Conservation (phyloP, 805 yeast genomes). For the Metschnikowia santaceciliae region DNA sequence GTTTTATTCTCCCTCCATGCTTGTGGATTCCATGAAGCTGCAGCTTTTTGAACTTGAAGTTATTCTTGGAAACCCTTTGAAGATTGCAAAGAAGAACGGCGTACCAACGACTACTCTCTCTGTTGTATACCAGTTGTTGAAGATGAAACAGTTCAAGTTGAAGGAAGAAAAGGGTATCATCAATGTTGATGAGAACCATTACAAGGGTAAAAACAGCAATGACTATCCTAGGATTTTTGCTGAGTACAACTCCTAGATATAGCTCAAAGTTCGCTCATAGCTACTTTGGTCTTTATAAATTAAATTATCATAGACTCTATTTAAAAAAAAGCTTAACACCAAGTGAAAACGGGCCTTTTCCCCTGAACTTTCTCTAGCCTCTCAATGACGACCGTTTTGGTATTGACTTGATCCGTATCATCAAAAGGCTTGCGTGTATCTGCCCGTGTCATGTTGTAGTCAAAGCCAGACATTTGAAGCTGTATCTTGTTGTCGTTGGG, state of each 20-base stretch:
- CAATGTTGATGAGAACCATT: constrained; percentile 12
- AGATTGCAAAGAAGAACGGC: constrained; percentile 14
- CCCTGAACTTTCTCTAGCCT: constrained; percentile 51
- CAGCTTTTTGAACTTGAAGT: constrained; percentile 70
- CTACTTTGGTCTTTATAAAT: neutral
- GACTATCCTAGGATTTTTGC: constrained; percentile 17
- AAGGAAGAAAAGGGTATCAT: constrained; percentile 51
- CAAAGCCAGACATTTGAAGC: constrained; percentile 21
- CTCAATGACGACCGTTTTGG: constrained; percentile 54
- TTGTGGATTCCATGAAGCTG: constrained; percentile 60
- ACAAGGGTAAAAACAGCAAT: constrained; percentile 14
- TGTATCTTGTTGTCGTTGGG: neutral
- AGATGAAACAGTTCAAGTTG: constrained; percentile 56
- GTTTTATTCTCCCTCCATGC: constrained; percentile 66
- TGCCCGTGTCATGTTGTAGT: constrained; percentile 17
- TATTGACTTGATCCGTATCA: constrained; percentile 14
- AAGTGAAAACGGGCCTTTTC: constrained; percentile 63
- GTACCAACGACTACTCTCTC: constrained; percentile 53
- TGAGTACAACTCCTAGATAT: neutral
- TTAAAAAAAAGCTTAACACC: constrained; percentile 39
- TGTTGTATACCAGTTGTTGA: constrained; percentile 55
- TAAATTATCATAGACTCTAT: neutral
- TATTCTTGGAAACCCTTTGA: constrained; percentile 63
- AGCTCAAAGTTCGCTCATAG: neutral
- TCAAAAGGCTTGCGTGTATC: constrained; percentile 3